These are phyloP conservation scores for Chalaropsis ovoidea DNA, from an alignment of 2,329 filamentous ascomycete species.

Conservation along the genomic window DNA sequence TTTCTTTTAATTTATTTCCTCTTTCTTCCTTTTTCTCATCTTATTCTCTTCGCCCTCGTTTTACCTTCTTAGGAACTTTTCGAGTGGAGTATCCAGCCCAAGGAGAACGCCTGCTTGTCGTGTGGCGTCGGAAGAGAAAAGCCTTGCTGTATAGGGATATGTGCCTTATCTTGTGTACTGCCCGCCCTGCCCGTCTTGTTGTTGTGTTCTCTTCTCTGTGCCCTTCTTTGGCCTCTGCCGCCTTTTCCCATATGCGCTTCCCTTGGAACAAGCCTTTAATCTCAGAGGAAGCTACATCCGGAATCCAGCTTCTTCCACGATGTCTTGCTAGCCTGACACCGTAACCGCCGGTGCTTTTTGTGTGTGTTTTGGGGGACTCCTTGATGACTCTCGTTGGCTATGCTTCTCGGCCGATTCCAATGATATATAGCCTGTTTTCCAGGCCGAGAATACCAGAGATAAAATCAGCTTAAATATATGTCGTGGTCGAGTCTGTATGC, in stretches of 20 bases:
- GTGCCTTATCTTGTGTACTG: background rate
- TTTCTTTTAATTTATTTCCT: background rate
- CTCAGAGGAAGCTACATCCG: background rate
- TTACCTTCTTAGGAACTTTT: too few species aligned
- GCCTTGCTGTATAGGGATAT: too few species aligned
- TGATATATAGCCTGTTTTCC: background rate
- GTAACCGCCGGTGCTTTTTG: too few species aligned
- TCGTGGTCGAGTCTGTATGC: too few species aligned
- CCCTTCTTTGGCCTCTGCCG: background rate
- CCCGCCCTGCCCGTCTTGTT: too few species aligned
- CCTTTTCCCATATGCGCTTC: background rate
- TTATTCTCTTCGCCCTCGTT: background rate
- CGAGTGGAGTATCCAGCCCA: background rate
- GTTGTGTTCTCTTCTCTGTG: too few species aligned
- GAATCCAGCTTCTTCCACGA: background rate
- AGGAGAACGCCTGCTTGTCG: background rate
- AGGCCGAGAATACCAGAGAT: background rate
- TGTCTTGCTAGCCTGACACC: background rate
- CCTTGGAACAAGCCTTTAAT: background rate
- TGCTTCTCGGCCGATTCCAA: conserved; percentile 5
- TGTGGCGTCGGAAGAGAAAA: too few species aligned
- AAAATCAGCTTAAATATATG: too few species aligned
- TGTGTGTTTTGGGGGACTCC: too few species aligned
- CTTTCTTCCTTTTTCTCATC: background rate
- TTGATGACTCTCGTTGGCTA: background rate